phyloP scores from a whole-genome alignment of 169 alveolate genomes.

The Miamiensis avidus region DNA sequence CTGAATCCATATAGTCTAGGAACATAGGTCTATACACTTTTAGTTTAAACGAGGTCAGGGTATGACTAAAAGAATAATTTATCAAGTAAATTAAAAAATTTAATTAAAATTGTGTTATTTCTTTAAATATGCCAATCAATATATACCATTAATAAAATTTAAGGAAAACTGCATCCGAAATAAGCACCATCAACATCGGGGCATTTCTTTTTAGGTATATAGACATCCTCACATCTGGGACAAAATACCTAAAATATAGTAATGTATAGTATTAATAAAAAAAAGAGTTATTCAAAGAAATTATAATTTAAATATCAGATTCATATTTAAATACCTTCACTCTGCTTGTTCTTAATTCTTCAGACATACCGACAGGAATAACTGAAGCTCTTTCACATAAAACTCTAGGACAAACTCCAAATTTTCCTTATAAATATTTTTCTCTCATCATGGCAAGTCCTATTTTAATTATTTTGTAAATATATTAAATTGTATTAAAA shows the following conservation, averaged over 20 bases:
- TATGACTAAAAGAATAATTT: constrained; percentile 67
- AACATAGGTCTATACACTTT: constrained; percentile 57
- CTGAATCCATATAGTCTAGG: constrained; percentile 85
- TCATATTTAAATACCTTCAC: constrained; percentile 61
- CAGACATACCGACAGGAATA: constrained; percentile 85
- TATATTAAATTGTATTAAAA: constrained; percentile 5
- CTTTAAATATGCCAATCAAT: no score
- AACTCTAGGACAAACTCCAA: constrained; percentile 87
- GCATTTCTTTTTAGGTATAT: constrained; percentile 71
- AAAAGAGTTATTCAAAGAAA: not conserved
- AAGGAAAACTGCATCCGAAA: constrained; percentile 96
- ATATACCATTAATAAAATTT: constrained; percentile 71
- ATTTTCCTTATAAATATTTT: constrained; percentile 70
- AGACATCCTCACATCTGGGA: constrained; percentile 87
- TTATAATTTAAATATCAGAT: no score
- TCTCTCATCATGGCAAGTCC: constrained; percentile 80
- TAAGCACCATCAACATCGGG: constrained; percentile 96
- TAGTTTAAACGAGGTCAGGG: constrained; percentile 83
- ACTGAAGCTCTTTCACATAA: constrained; percentile 77
- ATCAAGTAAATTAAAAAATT: not conserved
- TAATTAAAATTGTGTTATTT: not conserved
- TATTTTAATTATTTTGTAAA: no score
- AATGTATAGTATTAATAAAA: no score
- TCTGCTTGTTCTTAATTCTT: constrained; percentile 71
- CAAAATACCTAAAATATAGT: constrained; percentile 65